Evolutionary conservation across 2,329 filamentous ascomycete species (phyloP).

Genomic region (Rosellinia necatrix): DNA sequence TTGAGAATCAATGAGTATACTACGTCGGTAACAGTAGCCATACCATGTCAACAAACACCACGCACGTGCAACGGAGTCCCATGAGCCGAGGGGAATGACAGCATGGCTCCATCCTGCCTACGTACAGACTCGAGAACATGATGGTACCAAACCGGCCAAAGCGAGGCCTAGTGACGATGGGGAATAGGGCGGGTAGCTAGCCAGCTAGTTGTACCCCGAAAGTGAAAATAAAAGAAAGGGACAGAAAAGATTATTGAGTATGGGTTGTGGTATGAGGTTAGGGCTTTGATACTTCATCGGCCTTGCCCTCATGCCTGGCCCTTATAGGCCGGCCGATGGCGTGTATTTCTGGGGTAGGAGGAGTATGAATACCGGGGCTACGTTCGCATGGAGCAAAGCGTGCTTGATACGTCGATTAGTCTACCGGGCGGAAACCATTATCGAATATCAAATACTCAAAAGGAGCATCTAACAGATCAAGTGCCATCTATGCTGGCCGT

Average conservation of each 20-base stretch:
- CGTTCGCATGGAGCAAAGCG: constrained; percentile 5
- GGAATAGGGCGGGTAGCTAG: background rate
- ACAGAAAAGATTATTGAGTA: background rate
- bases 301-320: background rate
- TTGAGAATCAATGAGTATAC: background rate
- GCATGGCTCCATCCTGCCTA: constrained; percentile 4
- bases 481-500: constrained; percentile 7
- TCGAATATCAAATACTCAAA: constrained; percentile 3
- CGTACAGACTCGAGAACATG: background rate
- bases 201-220: background rate
- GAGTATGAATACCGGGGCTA: constrained; percentile 8
- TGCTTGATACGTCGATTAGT: constrained; percentile 1
- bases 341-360: background rate
- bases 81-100: background rate
- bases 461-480: constrained; percentile 11
- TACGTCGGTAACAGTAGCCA: constrained; percentile 6
- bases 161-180: constrained; percentile 1
- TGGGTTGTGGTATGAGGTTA: background rate
- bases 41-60: constrained; percentile 8
- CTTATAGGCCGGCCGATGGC: background rate
- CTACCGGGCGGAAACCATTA: constrained; percentile 1
- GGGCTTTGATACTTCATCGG: constrained; percentile 5
- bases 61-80: constrained; percentile 15
- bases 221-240: background rate
- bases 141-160: constrained; percentile 6